These are phyloP conservation scores for Aleurites moluccanus DNA, from an alignment of 441 rosid species.

Conservation along the genomic window DNA sequence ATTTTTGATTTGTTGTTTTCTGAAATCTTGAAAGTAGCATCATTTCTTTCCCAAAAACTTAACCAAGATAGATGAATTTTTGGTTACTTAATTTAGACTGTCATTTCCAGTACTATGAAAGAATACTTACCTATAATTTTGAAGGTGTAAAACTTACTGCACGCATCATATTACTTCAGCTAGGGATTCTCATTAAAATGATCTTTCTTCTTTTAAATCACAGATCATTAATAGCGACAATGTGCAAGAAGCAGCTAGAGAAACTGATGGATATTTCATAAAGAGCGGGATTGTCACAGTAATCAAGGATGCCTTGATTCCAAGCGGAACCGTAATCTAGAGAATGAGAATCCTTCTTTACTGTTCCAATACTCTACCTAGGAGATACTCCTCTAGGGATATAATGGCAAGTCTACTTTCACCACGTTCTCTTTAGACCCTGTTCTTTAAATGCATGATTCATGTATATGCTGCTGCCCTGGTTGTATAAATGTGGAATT, in stretches of 20 bases:
- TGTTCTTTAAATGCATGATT: conserved; percentile 6
- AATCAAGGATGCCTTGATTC: conserved; percentile 92
- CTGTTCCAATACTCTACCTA: background rate
- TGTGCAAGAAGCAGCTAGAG: conserved; percentile 95
- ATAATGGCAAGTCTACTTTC: conserved; percentile 9
- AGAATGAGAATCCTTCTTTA: conserved; percentile 21
- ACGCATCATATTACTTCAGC: too few species aligned
- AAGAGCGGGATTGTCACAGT: conserved; percentile 95
- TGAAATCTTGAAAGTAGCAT: background rate
- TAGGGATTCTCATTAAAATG: too few species aligned
- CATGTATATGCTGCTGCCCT: conserved; percentile 10
- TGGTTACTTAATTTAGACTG: background rate
- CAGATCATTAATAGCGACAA: conserved; percentile 75
- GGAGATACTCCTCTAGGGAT: too few species aligned
- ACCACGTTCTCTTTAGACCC: background rate
- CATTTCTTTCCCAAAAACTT: background rate
- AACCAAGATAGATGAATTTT: background rate
- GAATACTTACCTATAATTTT: background rate
- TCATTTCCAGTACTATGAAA: background rate
- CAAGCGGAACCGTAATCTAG: conserved; percentile 77
- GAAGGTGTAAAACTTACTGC: too few species aligned
- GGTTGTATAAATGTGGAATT: conserved; percentile 22
- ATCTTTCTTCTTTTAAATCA: background rate
- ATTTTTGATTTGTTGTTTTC: background rate
- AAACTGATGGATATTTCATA: conserved; percentile 92